Conservation (phyloP, 352 stramenopile species). For the Globisporangium megalacanthum region DNA sequence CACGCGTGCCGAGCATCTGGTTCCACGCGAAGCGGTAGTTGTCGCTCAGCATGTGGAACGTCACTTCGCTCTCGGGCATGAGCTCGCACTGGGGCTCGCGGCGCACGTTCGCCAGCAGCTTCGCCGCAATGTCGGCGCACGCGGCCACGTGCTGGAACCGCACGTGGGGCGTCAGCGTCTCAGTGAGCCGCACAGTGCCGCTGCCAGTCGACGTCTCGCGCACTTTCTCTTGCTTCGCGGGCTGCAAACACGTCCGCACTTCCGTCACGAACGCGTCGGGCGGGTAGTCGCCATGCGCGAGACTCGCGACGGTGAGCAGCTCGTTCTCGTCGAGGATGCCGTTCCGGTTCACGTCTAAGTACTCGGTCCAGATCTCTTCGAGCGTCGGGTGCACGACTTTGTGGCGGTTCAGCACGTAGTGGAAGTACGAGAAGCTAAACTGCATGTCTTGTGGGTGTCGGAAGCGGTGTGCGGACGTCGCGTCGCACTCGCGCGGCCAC, state of each 20-base stretch:
- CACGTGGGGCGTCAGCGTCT: conserved; percentile 73
- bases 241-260: conserved; percentile 63
- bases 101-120: conserved; percentile 63
- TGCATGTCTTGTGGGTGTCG: conserved; percentile 92
- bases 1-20: conserved; percentile 90
- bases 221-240: conserved; percentile 69
- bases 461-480: conserved; percentile 87
- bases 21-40: conserved; percentile 87
- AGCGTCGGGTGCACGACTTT: conserved; percentile 74
- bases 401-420: conserved; percentile 89
- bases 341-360: conserved; percentile 90
- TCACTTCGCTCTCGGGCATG: conserved; percentile 83
- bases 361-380: conserved; percentile 76
- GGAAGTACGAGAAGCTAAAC: conserved; percentile 95
- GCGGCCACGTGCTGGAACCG: conserved; percentile 51
- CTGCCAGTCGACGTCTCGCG: conserved; percentile 50
- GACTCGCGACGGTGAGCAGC: conserved; percentile 83
- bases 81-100: conserved; percentile 57
- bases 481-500: conserved; percentile 64
- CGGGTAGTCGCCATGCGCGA: conserved; percentile 68
- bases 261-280: conserved; percentile 58
- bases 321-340: conserved; percentile 90
- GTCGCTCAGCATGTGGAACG: conserved; percentile 95
- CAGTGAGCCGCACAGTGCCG: conserved; percentile 54
- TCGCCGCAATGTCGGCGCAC: conserved; percentile 40